Conservation (phyloP, 2,329 filamentous ascomycete species). For the Neonectria sp. region DNA sequence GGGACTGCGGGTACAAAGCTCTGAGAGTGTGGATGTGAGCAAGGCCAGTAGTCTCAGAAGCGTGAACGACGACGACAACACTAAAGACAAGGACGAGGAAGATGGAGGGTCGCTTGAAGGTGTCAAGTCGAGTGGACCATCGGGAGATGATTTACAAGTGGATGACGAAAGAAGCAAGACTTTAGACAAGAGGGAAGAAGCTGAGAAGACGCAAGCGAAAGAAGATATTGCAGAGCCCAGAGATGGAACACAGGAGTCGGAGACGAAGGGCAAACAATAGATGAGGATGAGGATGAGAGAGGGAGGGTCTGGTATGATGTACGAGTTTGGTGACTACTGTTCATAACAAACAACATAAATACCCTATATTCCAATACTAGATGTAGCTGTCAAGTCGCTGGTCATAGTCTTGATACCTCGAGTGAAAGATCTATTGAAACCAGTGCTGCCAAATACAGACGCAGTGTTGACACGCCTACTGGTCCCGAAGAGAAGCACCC, state of each 20-base stretch:
- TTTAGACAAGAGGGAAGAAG: slow-evolving; percentile 6
- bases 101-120: slow-evolving; percentile 49
- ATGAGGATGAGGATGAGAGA: not conserved
- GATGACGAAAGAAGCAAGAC: slow-evolving; percentile 31
- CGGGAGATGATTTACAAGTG: slow-evolving; percentile 51
- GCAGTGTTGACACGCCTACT: no score
- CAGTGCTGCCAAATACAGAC: no score
- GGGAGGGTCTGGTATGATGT: not conserved
- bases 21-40: slow-evolving; percentile 77
- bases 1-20: slow-evolving; percentile 76
- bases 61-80: slow-evolving; percentile 29
- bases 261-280: not conserved
- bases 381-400: not conserved
- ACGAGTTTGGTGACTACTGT: slow-evolving; percentile 3
- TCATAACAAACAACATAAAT: slow-evolving; percentile 1
- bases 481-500: slow-evolving; percentile 20
- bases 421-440: not conserved
- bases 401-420: not conserved
- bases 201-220: slow-evolving; percentile 6
- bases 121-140: slow-evolving; percentile 55
- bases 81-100: slow-evolving; percentile 30
- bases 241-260: not conserved
- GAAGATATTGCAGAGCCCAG: not conserved
- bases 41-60: slow-evolving; percentile 79
- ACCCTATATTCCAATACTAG: not conserved